Evolutionary conservation across 331 rosid genomes (phyloP), one percentile per base, ranked within the genome.

Genomic region (Saraca asoca): DNA sequence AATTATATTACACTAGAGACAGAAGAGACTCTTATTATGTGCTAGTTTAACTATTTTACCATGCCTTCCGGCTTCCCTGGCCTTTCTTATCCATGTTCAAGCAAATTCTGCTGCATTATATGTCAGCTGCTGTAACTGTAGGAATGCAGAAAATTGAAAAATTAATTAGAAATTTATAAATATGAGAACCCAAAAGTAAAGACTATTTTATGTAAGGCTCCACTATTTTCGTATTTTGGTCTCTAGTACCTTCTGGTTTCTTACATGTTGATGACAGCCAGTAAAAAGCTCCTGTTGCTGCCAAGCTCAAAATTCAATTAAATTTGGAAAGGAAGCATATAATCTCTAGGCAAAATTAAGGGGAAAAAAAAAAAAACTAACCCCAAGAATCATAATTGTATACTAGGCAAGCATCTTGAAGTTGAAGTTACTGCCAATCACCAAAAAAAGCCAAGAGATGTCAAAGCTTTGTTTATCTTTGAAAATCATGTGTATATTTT

Each of bases 41-140:
- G 57, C 67, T 49, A 34, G 56, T 49, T 60, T 62, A 16, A 31
- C 0, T 10, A 55, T 58, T 71, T 64, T 85, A 88, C 99, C 99
- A 51, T 73, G 89, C 55, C 84, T 77, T 57, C 96, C 83, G 56
- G 87, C 90, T 70, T 85, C 85, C 73, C 74, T 94, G 41, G 91
- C 92, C 76, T 58, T 73, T 69, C 77, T 80, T 81, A 90, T 77
- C 97, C 97, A 94, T 69, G 83, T 75, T 58, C 62, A 80, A 38
- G 97, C 89, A 65, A 52, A 61, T 67, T 86, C 96, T 34, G 92
- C 89, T 18, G 97, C 88, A 64, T 49, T 85, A 68, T 41, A 19
- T 35, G 85, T 77, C 80, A 75, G 34, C 62, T 85, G 89, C 78
- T 72, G 88, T 64, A 94, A 77, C 99, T 94, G 87, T 46, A 67